Evolutionary conservation across 257 asterid species (phyloP), one percentile per base, ranked within the genome.

Genomic region (Henckelia pumila): DNA sequence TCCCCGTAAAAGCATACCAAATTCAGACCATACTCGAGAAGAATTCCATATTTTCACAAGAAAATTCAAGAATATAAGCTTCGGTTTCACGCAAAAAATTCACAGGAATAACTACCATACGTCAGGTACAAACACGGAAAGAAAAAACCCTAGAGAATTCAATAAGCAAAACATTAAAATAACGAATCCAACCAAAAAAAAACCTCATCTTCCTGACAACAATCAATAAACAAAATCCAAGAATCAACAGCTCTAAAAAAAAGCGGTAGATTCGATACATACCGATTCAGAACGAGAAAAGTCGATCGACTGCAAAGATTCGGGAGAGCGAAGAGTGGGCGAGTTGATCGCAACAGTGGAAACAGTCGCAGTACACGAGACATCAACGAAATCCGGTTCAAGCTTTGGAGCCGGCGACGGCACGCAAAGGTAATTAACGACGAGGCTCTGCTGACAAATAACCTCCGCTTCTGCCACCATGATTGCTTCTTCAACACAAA

Each of bases 251-350:
- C 19, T 13, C 52, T 16, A 44, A 44, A 16, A 28, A 28, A 44
- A 44, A 37, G 17, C 17, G 9, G 52, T 4, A 44, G 52, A 44
- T n/a, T 1, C 25, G 35, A 58, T 1, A 70, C 80, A 9, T 20
- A 82, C 86, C 73, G 86, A 82, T 55, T 82, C 84, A 21, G 78
- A 72, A 32, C 84, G 84, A 58, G 86, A 78, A 61, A 76, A 69
- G 50, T 82, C 78, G 68, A 81, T 24, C 40, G 79, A 59, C 17
- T 47, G 50, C 63, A 61, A 22, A 17, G 70, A 63, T 53, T 63
- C 69, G 11, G 69, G 52, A 3, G 59, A 44, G 28, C 69, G 16
- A 64, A 47, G 28, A 6, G 52, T 50, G 25, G 69, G 59, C 19
- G 61, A 28, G 28, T 55, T 19, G 17, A 77, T 35, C 35, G 83